Evolutionary conservation across 345 rosid genomes (phyloP).

Genomic region (Clausena lansium): DNA sequence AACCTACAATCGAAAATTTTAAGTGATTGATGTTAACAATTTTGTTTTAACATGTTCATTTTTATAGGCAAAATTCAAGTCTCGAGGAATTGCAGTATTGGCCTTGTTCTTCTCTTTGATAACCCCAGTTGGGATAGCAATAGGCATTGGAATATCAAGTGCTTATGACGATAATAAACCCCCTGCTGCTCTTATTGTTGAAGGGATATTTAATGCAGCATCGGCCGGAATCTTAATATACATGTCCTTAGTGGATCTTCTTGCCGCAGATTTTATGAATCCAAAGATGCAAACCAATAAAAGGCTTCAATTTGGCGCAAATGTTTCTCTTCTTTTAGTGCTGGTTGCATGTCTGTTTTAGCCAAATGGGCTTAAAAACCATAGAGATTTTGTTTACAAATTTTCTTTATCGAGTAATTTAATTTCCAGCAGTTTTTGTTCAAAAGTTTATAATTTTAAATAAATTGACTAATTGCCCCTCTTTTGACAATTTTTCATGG

Average conservation of each 20-base stretch:
- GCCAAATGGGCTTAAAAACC: constrained; percentile 59
- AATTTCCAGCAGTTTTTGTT: background rate
- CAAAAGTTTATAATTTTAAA: too few relatives aligned
- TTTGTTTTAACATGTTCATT: background rate
- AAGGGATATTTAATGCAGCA: constrained; percentile 58
- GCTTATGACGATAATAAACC: constrained; percentile 50
- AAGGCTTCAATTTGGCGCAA: constrained; percentile 37
- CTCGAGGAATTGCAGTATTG: constrained; percentile 33
- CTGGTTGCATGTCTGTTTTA: constrained; percentile 56
- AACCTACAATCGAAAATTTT: background rate
- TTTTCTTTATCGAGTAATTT: background rate
- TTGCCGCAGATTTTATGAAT: constrained; percentile 63
- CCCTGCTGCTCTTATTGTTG: constrained; percentile 46
- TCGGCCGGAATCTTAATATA: constrained; percentile 71
- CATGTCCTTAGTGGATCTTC: constrained; percentile 72
- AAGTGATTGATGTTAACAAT: background rate
- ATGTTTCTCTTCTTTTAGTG: constrained; percentile 42
- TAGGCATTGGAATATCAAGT: constrained; percentile 48
- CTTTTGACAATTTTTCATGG: too few relatives aligned
- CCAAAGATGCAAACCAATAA: constrained; percentile 37
- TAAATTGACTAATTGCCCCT: too few relatives aligned
- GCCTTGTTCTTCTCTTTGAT: constrained; percentile 56
- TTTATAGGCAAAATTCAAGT: constrained; percentile 38
- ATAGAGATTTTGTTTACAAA: background rate
- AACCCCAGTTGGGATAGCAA: constrained; percentile 59